Evolutionary conservation across 2,329 filamentous ascomycete species (phyloP), one percentile per base, ranked within the genome.

Genomic region (Stagonosporopsis chrysanthemi): DNA sequence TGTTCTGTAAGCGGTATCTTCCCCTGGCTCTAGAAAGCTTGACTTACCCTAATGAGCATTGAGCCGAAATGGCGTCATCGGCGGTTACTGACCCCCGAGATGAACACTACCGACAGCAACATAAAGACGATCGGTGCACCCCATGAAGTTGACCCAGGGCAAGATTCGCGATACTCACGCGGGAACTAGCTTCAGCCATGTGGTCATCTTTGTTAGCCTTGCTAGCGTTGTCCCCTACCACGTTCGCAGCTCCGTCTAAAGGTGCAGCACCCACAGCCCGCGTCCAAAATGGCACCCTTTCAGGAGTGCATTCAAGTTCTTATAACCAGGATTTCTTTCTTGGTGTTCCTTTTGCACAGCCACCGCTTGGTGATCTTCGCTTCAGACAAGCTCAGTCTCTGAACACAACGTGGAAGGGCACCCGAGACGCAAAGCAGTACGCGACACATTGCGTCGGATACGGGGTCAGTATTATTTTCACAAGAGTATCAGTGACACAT

Each of bases 311-410:
- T 57, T 73, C 70, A 3, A 19, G 61, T 9, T 63, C 70, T 22
- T 79, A 78, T 62, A 68, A 79, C 36, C 76, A 80, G 62, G 77
- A 80, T 62, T 76, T 69, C 61, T 63, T 61, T n/a, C 38, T 65
- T 19, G 62, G 60, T 40, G 52, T 65, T 8, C 62, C 62, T 15
- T 65, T 61, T 17, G 62, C 60, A 2, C 52, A 65, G n/a, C 59
- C 63, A 2, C 58, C 65, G 8, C 62, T 66, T 5, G 49, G 48
- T 78, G 77, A 60, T 68, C 79, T 43, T 9, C 61, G 64, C 1
- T 70, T 67, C 41, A 41, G 59, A 1, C 59, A 60, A 17, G 60
- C 60, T 28, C 53, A 62, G n/a, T 29, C 40, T 0, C 4, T 58
- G 24, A 64, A 63, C 17, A 58, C 54, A 38, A 48, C 63, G 11